These are phyloP conservation scores for Cyberlindnera japonica DNA, from an alignment of 805 yeast genomes.

Conservation along the genomic window DNA sequence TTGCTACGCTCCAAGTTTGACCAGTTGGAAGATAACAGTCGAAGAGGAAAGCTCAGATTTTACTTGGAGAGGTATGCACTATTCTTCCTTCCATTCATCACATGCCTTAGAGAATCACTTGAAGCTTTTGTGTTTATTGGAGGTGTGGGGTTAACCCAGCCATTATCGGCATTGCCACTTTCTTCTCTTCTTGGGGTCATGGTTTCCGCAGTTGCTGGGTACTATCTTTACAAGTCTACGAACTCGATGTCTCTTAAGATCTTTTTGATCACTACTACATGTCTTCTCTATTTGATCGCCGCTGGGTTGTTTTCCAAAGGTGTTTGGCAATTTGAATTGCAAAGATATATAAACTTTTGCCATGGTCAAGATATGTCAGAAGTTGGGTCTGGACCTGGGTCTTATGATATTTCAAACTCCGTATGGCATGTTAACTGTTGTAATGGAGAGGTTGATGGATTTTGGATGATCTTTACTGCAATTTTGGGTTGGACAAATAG, in stretches of 20 bases:
- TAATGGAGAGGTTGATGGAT: constrained; percentile 87
- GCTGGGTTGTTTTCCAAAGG: constrained; percentile 86
- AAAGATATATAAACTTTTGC: constrained; percentile 67
- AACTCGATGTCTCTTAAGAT: constrained; percentile 70
- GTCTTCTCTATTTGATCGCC: constrained; percentile 78
- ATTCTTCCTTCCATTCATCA: constrained; percentile 76
- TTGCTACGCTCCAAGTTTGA: constrained; percentile 31
- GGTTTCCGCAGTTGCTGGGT: constrained; percentile 62
- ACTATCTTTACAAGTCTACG: constrained; percentile 70
- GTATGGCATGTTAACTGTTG: constrained; percentile 97
- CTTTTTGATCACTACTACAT: constrained; percentile 70
- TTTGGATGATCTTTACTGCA: constrained; percentile 89
- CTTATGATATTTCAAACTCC: constrained; percentile 72
- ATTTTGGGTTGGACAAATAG: constrained; percentile 92
- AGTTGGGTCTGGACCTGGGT: constrained; percentile 90
- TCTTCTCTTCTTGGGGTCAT: constrained; percentile 57
- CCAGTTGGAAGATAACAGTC: constrained; percentile 13
- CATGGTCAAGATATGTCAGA: constrained; percentile 84
- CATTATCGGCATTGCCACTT: constrained; percentile 58
- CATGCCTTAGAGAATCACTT: constrained; percentile 84
- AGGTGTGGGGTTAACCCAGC: constrained; percentile 77
- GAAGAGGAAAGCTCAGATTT: constrained; percentile 27
- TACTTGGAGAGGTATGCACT: constrained; percentile 61
- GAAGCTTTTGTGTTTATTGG: constrained; percentile 92
- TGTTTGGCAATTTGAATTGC: constrained; percentile 85